These are phyloP conservation scores for Arthrobotrys entomopaga DNA, from an alignment of 2,329 filamentous ascomycete genomes.

Conservation along the genomic window DNA sequence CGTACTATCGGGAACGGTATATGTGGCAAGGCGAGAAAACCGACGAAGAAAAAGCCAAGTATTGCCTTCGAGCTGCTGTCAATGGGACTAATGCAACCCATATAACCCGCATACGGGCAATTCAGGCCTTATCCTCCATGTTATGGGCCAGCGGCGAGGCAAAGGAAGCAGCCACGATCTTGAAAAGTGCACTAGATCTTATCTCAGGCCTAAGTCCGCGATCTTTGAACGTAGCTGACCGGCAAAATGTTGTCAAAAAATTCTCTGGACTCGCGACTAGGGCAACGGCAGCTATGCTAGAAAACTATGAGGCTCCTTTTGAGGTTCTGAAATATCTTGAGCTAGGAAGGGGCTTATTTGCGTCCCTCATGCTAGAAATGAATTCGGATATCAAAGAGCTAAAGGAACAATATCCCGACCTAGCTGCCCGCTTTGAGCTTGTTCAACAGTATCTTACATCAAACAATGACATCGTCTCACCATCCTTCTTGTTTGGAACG, in stretches of 20 bases:
- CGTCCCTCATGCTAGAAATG: constrained; percentile 56
- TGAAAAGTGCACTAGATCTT: background rate
- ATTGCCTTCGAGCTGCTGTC: too few relatives aligned
- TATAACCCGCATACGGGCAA: too few relatives aligned
- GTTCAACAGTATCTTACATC: constrained; percentile 7
- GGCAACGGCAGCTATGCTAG: constrained; percentile 57
- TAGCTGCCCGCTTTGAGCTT: constrained; percentile 37
- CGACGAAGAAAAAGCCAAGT: too few relatives aligned
- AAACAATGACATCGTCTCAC: background rate
- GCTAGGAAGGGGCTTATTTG: constrained; percentile 58
- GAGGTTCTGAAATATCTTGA: constrained; percentile 58
- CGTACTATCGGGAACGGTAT: too few relatives aligned
- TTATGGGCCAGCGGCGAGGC: background rate
- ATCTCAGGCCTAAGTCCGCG: background rate
- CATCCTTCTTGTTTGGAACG: background rate
- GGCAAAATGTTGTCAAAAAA: background rate
- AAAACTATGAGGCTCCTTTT: constrained; percentile 20
- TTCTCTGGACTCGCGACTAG: constrained; percentile 55
- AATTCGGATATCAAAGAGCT: constrained; percentile 49
- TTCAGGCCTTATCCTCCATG: background rate
- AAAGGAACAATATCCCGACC: constrained; percentile 22
- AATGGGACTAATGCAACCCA: too few relatives aligned
- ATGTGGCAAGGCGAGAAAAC: too few relatives aligned
- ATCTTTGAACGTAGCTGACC: background rate
- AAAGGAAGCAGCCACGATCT: background rate